Percentiles rank a stretch among this genome's conserved stretches.
Evolutionary conservation across 495 filamentous ascomycete species (phyloP).

Genomic region (Aspergillus sclerotiicarbonarius): DNA sequence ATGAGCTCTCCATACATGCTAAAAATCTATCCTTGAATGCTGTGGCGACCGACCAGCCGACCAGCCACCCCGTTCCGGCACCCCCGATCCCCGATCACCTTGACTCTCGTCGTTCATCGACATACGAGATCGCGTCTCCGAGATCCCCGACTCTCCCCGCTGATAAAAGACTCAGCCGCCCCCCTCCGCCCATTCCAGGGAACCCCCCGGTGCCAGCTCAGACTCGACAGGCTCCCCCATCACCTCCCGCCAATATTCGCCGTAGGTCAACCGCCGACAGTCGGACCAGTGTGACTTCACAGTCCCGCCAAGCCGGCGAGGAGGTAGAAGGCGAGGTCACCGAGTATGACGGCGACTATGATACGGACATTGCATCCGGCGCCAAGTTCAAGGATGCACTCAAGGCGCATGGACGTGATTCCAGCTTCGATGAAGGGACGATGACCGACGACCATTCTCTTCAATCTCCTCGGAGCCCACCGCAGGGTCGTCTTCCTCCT

Average conservation of each 20-base stretch:
- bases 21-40: slow-evolving; percentile 43
- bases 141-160: slow-evolving; percentile 41
- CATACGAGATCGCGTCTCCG: slow-evolving; percentile 49
- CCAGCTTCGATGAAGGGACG: slow-evolving; percentile 62
- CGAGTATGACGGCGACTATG: slow-evolving; percentile 97
- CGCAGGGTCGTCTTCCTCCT: slow-evolving; percentile 52
- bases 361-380: slow-evolving; percentile 92
- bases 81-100: slow-evolving; percentile 48
- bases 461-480: slow-evolving; percentile 48
- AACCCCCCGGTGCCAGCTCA: slow-evolving; percentile 52
- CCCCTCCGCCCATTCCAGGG: slow-evolving; percentile 50
- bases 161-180: slow-evolving; percentile 52
- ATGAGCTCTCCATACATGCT: slow-evolving; percentile 77
- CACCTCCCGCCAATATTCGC: slow-evolving; percentile 60
- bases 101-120: slow-evolving; percentile 41
- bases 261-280: slow-evolving; percentile 62
- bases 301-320: slow-evolving; percentile 46
- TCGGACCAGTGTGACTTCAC: slow-evolving; percentile 33
- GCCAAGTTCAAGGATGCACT: slow-evolving; percentile 89
- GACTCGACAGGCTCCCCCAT: slow-evolving; percentile 73
- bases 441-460: slow-evolving; percentile 52
- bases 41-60: slow-evolving; percentile 29
- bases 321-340: slow-evolving; percentile 80
- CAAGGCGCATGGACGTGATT: slow-evolving; percentile 74
- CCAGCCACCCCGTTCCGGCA: slow-evolving; percentile 44